phyloP scores from a whole-genome alignment of 2,329 filamentous ascomycete genomes.

The Huntiella moniliformis region DNA sequence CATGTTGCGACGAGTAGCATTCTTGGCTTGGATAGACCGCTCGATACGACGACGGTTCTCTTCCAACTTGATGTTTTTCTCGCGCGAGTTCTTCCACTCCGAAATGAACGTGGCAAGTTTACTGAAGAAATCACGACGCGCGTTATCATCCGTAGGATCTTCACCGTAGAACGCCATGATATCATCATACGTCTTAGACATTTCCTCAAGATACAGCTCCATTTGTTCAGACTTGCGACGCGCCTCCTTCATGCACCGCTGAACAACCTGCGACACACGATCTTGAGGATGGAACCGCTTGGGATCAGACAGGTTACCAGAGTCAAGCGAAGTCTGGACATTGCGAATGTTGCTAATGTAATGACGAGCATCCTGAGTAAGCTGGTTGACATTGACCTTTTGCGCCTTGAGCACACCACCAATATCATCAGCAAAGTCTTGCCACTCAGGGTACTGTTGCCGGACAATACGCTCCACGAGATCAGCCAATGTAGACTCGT shows the following conservation, averaged over 20 bases:
- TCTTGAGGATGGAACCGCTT: conserved; percentile 98
- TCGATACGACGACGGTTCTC: conserved; percentile 73
- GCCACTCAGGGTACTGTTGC: conserved; percentile 92
- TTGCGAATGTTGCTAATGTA: conserved; percentile 94
- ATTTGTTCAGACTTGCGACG: conserved; percentile 90
- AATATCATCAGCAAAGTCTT: conserved; percentile 74
- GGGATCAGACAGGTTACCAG: conserved; percentile 83
- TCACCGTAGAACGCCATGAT: conserved; percentile 61
- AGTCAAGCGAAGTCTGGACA: conserved; percentile 78
- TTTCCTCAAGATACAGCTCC: conserved; percentile 82
- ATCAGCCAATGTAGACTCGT: conserved; percentile 88
- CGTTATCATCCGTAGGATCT: conserved; percentile 76
- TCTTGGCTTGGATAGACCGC: conserved; percentile 79
- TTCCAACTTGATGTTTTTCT: conserved; percentile 76
- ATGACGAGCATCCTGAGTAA: conserved; percentile 68
- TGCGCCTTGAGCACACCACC: conserved; percentile 56
- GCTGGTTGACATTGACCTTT: conserved; percentile 88
- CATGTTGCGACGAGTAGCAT: conserved; percentile 44
- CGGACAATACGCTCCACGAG: conserved; percentile 91
- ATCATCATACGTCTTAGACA: conserved; percentile 35
- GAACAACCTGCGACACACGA: conserved; percentile 76
- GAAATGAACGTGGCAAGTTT: conserved; percentile 79
- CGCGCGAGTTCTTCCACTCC: conserved; percentile 90
- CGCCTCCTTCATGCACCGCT: conserved; percentile 91
- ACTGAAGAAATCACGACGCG: conserved; percentile 84